A percentile compares a stretch with the other conserved stretches of the same genome.
These are phyloP conservation scores for Tricholoma saponaceum DNA, from an alignment of 768 basidiomycete species.

Conservation along the genomic window DNA sequence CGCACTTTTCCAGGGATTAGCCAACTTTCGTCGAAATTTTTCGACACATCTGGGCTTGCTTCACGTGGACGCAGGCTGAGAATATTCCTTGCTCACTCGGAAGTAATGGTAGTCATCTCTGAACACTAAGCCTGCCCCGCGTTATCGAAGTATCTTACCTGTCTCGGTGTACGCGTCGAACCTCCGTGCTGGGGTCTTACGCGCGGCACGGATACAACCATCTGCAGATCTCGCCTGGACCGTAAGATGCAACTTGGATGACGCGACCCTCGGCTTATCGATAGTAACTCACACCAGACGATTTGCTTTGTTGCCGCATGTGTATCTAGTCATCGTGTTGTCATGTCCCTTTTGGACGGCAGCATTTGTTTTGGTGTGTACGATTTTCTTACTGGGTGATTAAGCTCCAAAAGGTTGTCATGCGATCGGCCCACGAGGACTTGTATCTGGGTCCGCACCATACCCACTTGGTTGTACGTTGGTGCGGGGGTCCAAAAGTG, in stretches of 20 bases:
- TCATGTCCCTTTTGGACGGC: not conserved
- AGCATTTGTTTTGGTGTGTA: not conserved
- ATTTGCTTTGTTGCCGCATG: not conserved
- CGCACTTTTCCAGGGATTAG: not conserved
- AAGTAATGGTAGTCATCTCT: not conserved
- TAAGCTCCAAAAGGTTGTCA: not conserved
- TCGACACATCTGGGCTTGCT: not conserved
- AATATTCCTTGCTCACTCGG: not conserved
- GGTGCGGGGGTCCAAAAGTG: not conserved
- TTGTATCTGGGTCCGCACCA: not conserved
- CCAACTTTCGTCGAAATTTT: not conserved
- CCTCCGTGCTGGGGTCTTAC: not conserved
- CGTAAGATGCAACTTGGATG: not conserved
- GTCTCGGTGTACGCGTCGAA: not conserved
- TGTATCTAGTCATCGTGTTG: not conserved
- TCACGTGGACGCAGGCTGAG: not conserved
- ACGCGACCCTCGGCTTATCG: not conserved
- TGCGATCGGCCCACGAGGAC: not conserved
- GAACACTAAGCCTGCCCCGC: not conserved
- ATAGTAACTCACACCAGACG: not conserved
- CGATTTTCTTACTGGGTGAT: not conserved
- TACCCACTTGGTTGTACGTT: not conserved
- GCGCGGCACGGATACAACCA: not conserved
- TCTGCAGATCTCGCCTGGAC: not conserved
- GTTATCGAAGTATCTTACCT: not conserved